phyloP scores from a whole-genome alignment of 2,329 filamentous ascomycete species.

The Venturia oleaginea region DNA sequence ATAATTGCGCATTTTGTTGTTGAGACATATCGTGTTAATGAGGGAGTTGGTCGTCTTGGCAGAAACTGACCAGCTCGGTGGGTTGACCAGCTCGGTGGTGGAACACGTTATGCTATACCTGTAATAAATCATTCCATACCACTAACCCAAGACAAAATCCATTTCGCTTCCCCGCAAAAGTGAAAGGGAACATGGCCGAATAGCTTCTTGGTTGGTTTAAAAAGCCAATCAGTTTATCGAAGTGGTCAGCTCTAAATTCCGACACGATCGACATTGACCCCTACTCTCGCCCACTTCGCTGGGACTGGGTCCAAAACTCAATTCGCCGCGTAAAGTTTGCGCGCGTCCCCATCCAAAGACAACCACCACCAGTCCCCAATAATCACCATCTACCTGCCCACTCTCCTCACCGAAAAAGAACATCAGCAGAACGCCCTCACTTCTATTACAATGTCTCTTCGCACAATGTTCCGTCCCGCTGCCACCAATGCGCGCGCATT shows the following conservation, averaged over 20 bases:
- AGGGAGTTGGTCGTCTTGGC: too few species aligned
- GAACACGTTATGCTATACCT: too few species aligned
- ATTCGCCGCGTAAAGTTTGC: neutral
- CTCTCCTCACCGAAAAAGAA: neutral
- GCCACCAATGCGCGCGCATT: conserved; percentile 56
- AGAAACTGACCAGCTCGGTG: too few species aligned
- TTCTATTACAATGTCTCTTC: conserved; percentile 23
- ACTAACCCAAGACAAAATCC: too few species aligned
- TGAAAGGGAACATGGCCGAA: neutral
- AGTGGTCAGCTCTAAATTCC: neutral
- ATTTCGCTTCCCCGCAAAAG: neutral
- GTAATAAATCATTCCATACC: too few species aligned
- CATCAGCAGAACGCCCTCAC: neutral
- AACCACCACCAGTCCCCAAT: neutral
- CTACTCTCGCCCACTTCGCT: neutral
- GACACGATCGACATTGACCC: neutral
- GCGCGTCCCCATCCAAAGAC: neutral
- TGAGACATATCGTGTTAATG: too few species aligned
- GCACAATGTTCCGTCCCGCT: conserved; percentile 37
- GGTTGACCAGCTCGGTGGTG: too few species aligned
- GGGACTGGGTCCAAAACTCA: neutral
- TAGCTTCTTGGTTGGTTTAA: neutral
- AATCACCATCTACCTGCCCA: neutral
- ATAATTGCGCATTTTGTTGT: too few species aligned
- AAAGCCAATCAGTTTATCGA: neutral